Evolutionary conservation across 1,284 basidiomycete genomes (phyloP), one percentile per base, ranked within the genome.

Genomic region (Marasmius tenuissimus): DNA sequence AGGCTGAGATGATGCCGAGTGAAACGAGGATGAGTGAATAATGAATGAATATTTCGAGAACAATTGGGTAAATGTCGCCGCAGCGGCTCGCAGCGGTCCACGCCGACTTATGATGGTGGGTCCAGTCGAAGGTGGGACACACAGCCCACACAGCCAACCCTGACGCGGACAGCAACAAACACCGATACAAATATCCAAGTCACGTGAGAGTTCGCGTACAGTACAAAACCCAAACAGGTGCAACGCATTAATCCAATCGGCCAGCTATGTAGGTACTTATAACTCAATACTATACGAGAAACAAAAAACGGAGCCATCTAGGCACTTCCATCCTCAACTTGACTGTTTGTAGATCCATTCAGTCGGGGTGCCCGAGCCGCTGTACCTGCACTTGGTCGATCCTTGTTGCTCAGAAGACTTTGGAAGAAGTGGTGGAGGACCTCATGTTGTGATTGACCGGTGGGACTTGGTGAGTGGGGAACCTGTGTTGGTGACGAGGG

Each of bases 361-460:
- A 73, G 66, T 66, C 70, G 76, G 9, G 53, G 37, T 27, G 50
- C 38, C 33, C 55, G 40, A 22, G 50, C 22, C 9, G 47, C 63
- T 58, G 63, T 64, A 54, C 61, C 63, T 53, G 68, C 69, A 35
- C 70, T 71, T 22, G 47, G 61, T n/a, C 86, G 79, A 64, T 88
- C 88, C 71, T 87, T 88, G 56, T 84, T 85, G 66, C 81, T 88
- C 65, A 94, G 75, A 68, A 94, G 72, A 63, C 87, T 91, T 76
- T 92, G 85, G 85, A 94, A 94, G 79, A 94, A 94, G 72, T 91
- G 90, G 67, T 93, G 90, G 63, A 94, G 71, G 7, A 94, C 90
- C 70, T 94, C 91, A 69, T 94, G 90, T 64, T 92, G 89, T 50
- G 84, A 84, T 72, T 85, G 87, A n/a, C 81, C 81, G 12, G 80